These are phyloP conservation scores for Lantana camara DNA, from an alignment of 257 asterid genomes.

Conservation along the genomic window DNA sequence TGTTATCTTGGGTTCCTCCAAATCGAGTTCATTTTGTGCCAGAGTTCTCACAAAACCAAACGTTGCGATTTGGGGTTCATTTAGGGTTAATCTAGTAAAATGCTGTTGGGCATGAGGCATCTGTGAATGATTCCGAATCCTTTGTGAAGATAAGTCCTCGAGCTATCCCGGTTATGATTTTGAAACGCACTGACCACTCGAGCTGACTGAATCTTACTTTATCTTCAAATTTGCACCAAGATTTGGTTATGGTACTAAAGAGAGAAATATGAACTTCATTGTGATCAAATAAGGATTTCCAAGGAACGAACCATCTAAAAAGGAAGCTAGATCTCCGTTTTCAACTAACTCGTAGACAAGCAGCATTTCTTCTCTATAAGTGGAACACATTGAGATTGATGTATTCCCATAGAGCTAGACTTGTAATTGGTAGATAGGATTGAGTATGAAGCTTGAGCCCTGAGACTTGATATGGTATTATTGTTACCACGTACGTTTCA, in stretches of 20 bases:
- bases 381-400: no score
- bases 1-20: neutral
- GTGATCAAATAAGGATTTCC: no score
- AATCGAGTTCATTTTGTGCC: neutral
- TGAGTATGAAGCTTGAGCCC: no score
- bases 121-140: constrained; percentile 22
- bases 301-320: no score
- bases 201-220: neutral
- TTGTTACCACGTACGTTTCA: no score
- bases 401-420: no score
- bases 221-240: neutral
- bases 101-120: neutral
- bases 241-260: neutral
- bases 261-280: constrained; percentile 3
- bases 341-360: constrained; percentile 25
- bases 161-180: constrained; percentile 23
- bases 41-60: constrained; percentile 2
- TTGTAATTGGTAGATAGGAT: no score
- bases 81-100: constrained; percentile 25
- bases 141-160: constrained; percentile 32
- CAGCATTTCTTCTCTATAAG: neutral
- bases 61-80: constrained; percentile 31
- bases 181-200: constrained; percentile 6
- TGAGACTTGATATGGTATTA: no score
- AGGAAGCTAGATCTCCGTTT: constrained; percentile 3